Evolutionary conservation across 495 filamentous ascomycete species (phyloP).

Genomic region (Massariosphaeria phaeospora): DNA sequence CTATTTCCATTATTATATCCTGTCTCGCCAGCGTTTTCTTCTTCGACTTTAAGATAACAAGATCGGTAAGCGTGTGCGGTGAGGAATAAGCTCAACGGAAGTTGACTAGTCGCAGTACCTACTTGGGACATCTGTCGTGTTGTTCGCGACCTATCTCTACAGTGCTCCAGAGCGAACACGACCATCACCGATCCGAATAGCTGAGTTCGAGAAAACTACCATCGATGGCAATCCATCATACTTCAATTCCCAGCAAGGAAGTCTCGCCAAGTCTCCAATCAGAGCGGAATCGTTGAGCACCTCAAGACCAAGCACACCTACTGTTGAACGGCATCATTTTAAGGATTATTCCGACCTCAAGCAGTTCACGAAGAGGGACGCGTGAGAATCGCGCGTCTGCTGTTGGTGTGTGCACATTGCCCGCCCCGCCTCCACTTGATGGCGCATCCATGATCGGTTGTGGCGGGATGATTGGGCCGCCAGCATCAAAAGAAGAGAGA

Average conservation of each 20-base stretch:
- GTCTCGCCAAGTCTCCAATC: slow-evolving; percentile 45
- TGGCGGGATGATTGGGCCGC: no score
- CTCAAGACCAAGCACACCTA: slow-evolving; percentile 63
- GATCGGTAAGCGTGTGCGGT: slow-evolving; percentile 56
- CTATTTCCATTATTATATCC: slow-evolving; percentile 80
- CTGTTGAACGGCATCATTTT: slow-evolving; percentile 33
- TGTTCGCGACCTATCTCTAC: slow-evolving; percentile 81
- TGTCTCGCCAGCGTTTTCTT: slow-evolving; percentile 78
- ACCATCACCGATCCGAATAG: slow-evolving; percentile 70
- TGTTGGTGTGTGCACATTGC: no score
- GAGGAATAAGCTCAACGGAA: background rate
- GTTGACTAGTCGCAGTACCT: slow-evolving; percentile 58
- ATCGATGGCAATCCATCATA: slow-evolving; percentile 46
- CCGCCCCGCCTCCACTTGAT: no score
- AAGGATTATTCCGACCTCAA: slow-evolving; percentile 35
- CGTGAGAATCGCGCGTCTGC: slow-evolving; percentile 1
- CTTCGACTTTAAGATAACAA: slow-evolving; percentile 71
- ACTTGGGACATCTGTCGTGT: slow-evolving; percentile 68
- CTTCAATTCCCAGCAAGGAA: slow-evolving; percentile 47
- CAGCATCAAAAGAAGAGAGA: no score
- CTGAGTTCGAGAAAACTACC: slow-evolving; percentile 68
- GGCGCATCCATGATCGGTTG: no score
- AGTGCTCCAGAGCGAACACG: slow-evolving; percentile 48
- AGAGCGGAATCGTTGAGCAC: slow-evolving; percentile 55
- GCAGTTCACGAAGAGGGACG: slow-evolving; percentile 30